These are phyloP conservation scores for Amanita pallidorosea DNA, from an alignment of 768 basidiomycete genomes.

Conservation along the genomic window DNA sequence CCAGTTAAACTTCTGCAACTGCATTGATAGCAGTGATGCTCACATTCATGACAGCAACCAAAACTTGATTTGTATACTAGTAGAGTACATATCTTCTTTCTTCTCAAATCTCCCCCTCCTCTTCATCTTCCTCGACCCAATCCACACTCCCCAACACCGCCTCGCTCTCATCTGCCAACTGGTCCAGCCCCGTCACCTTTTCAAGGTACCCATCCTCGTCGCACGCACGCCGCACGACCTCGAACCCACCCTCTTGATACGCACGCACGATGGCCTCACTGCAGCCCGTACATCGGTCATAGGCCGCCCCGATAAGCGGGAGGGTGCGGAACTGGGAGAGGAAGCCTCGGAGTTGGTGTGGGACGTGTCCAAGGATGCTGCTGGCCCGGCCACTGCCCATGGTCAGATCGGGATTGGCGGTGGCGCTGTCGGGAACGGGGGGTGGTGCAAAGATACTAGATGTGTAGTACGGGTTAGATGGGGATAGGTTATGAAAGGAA, in stretches of 20 bases:
- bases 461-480: background rate
- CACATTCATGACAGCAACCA: too few species aligned
- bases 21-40: too few species aligned
- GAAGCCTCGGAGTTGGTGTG: slow-evolving; percentile 90
- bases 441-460: slow-evolving; percentile 49
- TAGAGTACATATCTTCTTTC: too few species aligned
- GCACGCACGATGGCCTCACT: slow-evolving; percentile 70
- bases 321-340: slow-evolving; percentile 80
- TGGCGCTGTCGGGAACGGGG: slow-evolving; percentile 33
- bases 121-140: slow-evolving; percentile 61
- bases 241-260: slow-evolving; percentile 74
- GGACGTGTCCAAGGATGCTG: slow-evolving; percentile 72
- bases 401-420: slow-evolving; percentile 8
- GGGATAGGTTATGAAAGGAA: background rate
- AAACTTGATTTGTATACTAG: too few species aligned
- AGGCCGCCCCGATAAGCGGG: slow-evolving; percentile 79
- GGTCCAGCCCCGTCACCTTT: slow-evolving; percentile 66
- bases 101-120: slow-evolving; percentile 7
- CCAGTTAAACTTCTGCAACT: too few species aligned
- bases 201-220: slow-evolving; percentile 74
- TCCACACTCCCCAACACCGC: slow-evolving; percentile 59
- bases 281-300: slow-evolving; percentile 84
- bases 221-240: slow-evolving; percentile 71
- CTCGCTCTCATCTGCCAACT: slow-evolving; percentile 67
- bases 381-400: slow-evolving; percentile 6